Evolutionary conservation across 345 rosid species (phyloP), one percentile per base, ranked within the genome.

Genomic region (Cardamine chenopodiifolia): DNA sequence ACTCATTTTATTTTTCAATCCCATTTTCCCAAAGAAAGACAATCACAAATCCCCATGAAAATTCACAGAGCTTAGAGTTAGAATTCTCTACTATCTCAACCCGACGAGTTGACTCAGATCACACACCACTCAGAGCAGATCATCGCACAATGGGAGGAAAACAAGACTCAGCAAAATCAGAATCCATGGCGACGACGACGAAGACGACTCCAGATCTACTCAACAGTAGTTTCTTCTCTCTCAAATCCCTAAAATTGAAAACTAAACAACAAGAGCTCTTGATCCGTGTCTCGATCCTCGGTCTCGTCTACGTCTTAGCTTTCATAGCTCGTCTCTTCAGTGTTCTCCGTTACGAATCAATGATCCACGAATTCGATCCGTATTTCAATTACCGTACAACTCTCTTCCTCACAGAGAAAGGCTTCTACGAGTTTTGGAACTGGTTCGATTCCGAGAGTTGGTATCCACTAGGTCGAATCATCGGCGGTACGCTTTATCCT

Each of bases 361-460:
- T 93, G 98, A 93, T 93, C 87, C 99, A 95, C 72, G 99, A 95
- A 62, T 95, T 95, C 60, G 99, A 95, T 61, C 99, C 99, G 1
- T 95, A 95, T 76, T 95, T 95, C 83, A 95, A 95, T 75, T 92
- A 95, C 74, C 86, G 99, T 6, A 90, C 97, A 13, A 93, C 98
- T 0, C 90, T 90, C 5, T 93, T 67, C 84, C 71, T 93, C 19
- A 93, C 98, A 1, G 65, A 87, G 71, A 89, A 95, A 37, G 99
- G 99, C 2, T 95, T 95, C 61, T 90, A 89, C 76, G 99, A 95
- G 65, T 95, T 95, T 72, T 95, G 99, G 99, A 95, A 95, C 83
- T 95, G 99, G 99, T 95, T 95, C 71, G 99, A 95, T 37, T 88
- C 87, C 5, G 99, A 95, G 86, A 85, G 90, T 56, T 95, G 99